These are phyloP conservation scores for Ogataea zsoltii DNA, from an alignment of 805 yeast genomes.

Conservation along the genomic window DNA sequence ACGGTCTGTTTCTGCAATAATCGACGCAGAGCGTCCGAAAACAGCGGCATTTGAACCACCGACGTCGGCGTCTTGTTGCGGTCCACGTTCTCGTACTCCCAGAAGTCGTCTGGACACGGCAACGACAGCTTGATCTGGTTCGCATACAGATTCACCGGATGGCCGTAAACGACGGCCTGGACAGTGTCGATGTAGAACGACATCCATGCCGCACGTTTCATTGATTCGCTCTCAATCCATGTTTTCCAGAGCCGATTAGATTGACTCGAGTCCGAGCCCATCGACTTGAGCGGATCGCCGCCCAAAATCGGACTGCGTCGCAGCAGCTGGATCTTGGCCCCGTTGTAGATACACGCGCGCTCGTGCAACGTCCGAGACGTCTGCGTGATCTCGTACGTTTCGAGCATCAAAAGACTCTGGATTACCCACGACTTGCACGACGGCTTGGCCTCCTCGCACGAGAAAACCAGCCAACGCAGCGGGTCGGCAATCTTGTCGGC, in stretches of 20 bases:
- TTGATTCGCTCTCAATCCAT: slow-evolving; percentile 76
- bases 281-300: slow-evolving; percentile 40
- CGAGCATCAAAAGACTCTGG: slow-evolving; percentile 48
- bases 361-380: slow-evolving; percentile 47
- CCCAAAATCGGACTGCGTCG: slow-evolving; percentile 49
- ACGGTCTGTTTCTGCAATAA: slow-evolving; percentile 48
- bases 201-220: slow-evolving; percentile 72
- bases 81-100: slow-evolving; percentile 38
- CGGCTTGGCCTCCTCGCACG: slow-evolving; percentile 43
- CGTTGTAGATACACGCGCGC: slow-evolving; percentile 52
- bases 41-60: slow-evolving; percentile 20
- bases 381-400: slow-evolving; percentile 48
- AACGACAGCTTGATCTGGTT: slow-evolving; percentile 56
- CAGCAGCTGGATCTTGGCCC: slow-evolving; percentile 50
- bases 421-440: slow-evolving; percentile 52
- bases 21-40: slow-evolving; percentile 33
- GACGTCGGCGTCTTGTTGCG: slow-evolving; percentile 19
- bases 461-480: slow-evolving; percentile 45
- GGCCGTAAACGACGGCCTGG: slow-evolving; percentile 74
- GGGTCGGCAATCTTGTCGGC: slow-evolving; percentile 43
- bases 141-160: slow-evolving; percentile 49
- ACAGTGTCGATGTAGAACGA: slow-evolving; percentile 74
- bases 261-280: slow-evolving; percentile 29
- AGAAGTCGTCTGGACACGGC: slow-evolving; percentile 58
- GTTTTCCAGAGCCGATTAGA: slow-evolving; percentile 39